Evolutionary conservation across 2,329 filamentous ascomycete species (phyloP), one percentile per base, ranked within the genome.

Genomic region (Neonectria faginata): DNA sequence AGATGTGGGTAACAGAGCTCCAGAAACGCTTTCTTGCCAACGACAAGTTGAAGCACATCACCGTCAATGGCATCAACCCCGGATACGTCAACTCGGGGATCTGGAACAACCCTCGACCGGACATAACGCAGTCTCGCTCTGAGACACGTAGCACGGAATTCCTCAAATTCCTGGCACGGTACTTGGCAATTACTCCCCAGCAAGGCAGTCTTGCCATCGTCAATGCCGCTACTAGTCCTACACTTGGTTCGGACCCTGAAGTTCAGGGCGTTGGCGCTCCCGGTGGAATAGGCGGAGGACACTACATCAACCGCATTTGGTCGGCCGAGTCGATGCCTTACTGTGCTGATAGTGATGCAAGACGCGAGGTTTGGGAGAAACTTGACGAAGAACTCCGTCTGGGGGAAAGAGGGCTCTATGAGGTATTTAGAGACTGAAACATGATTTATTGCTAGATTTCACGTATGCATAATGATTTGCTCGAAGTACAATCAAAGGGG

Each of bases 221-320:
- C n/a, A 29, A 61, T n/a, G 58, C 58, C 25, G 58, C 51, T 1
- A 61, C 44, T 3, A 55, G 44, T 22, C 44, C 52, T 14, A 31
- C 7, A 20, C 20, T 50, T 7, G 52, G 51, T 7, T 22, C 33
- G 4, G 27, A n/a, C 6, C 14, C 45, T 14, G 12, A 44, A 1
- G n/a, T 48, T 6, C 31, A 50, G 2, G 22, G 31, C 8, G 1
- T 29, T 5, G 39, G 39, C 1, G 8, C 16, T 41, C 14, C 25
- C 12, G 20, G 18, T 5, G 25, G 27, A 7, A 7, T 16, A 7
- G 20, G 42, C 2, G 52, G 58, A 7, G 58, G 58, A 1, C 54
- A 55, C 18, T 61, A 61, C 14, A 42, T 56, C 6, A 61, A 61
- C 14, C 42, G 58, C 8, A 56, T 61, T 4, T 61, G 58, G 58